phyloP scores from a whole-genome alignment of 139 green algal genomes.

The Mychonastes homosphaera region DNA sequence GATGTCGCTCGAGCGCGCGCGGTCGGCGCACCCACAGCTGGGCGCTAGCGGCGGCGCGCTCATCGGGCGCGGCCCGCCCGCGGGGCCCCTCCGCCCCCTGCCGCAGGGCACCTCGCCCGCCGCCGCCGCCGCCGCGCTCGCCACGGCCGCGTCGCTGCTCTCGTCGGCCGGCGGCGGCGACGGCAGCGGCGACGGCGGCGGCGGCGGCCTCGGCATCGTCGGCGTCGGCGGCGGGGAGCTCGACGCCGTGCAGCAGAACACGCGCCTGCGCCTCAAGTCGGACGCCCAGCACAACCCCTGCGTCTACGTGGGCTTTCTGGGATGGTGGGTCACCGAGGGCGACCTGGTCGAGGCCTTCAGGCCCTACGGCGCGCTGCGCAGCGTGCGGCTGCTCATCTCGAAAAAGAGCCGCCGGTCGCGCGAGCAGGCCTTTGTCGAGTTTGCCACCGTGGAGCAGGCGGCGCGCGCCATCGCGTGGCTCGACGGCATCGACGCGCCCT shows the following conservation, averaged over 20 bases:
- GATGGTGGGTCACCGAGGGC: conserved; percentile 20
- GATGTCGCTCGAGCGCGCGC: too few relatives aligned
- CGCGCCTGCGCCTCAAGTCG: conserved; percentile 13
- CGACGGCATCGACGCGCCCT: conserved; percentile 17
- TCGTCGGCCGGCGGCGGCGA: too few relatives aligned
- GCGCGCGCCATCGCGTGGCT: conserved; percentile 14
- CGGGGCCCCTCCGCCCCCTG: too few relatives aligned
- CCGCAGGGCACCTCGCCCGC: too few relatives aligned
- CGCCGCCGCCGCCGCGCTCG: too few relatives aligned
- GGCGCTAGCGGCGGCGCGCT: too few relatives aligned
- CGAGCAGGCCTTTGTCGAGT: conserved; percentile 24
- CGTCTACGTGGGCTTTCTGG: conserved; percentile 23
- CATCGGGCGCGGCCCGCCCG: too few relatives aligned
- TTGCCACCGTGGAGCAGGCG: conserved; percentile 3
- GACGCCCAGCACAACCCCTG: conserved; percentile 18
- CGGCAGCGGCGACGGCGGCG: too few relatives aligned
- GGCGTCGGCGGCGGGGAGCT: too few relatives aligned
- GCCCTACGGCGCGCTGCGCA: conserved; percentile 12
- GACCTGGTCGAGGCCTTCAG: conserved; percentile 17
- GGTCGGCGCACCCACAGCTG: too few relatives aligned
- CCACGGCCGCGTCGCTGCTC: too few relatives aligned
- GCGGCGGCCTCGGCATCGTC: too few relatives aligned
- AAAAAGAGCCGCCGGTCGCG: conserved; percentile 22
- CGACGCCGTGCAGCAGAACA: conserved; percentile 19
- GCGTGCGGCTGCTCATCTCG: conserved; percentile 20